phyloP scores from a whole-genome alignment of 768 basidiomycete genomes.

The Austroboletus eburneus region DNA sequence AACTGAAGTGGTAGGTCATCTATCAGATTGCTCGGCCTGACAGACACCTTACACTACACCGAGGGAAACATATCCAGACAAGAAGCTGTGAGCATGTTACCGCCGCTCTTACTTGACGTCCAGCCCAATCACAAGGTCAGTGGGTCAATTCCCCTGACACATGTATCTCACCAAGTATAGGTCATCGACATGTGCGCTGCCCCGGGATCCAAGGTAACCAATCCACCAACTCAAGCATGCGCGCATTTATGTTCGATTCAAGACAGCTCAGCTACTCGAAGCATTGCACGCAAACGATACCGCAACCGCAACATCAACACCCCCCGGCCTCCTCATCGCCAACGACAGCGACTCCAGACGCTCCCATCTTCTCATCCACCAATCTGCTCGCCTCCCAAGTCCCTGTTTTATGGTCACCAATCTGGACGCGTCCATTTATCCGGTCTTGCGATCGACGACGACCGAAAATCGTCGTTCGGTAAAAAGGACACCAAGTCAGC shows the following conservation, averaged over 20 bases:
- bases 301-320: conserved; percentile 57
- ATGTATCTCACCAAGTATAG: conserved; percentile 31
- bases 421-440: conserved; percentile 87
- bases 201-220: conserved; percentile 84
- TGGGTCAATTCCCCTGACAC: conserved; percentile 3
- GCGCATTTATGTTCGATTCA: conserved; percentile 1
- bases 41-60: background rate
- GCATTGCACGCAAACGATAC: conserved; percentile 82
- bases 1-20: conserved; percentile 83
- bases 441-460: conserved; percentile 44
- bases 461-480: conserved; percentile 28
- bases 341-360: conserved; percentile 95
- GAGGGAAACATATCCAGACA: conserved; percentile 95
- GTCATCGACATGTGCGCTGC: conserved; percentile 99
- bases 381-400: conserved; percentile 89
- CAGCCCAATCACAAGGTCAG: conserved; percentile 80
- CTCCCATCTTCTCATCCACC: conserved; percentile 95
- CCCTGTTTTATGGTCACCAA: conserved; percentile 95
- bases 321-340: conserved; percentile 85
- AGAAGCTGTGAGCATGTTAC: conserved; percentile 99
- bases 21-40: background rate
- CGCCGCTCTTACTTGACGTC: conserved; percentile 92
- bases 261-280: conserved; percentile 96
- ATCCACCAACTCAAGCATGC: background rate
- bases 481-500: conserved; percentile 40